Evolutionary conservation across 768 basidiomycete genomes (phyloP).

Genomic region (Rubroboletus satanas): DNA sequence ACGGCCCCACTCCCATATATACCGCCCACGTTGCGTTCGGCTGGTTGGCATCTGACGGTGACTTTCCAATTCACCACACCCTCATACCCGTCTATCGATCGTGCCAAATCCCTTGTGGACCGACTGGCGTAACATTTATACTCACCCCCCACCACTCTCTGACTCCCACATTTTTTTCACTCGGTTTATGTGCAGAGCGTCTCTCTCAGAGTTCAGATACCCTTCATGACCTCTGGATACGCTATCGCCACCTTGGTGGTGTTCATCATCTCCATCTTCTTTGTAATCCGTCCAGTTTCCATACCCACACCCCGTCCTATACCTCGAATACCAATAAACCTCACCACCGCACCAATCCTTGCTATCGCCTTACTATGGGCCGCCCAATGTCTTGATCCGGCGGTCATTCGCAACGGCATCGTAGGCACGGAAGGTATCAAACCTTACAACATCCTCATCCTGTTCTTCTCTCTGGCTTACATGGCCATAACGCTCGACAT

Average conservation of each 20-base stretch:
- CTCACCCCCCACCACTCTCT: neutral
- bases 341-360: conserved; percentile 52
- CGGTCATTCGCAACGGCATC: conserved; percentile 69
- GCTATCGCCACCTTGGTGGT: conserved; percentile 49
- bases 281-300: conserved; percentile 46
- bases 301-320: conserved; percentile 37
- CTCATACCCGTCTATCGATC: neutral
- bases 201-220: neutral
- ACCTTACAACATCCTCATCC: conserved; percentile 89
- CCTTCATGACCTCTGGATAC: conserved; percentile 41
- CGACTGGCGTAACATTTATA: neutral
- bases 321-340: conserved; percentile 40
- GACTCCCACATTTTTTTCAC: neutral
- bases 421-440: conserved; percentile 75
- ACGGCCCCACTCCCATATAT: neutral
- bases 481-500: conserved; percentile 89
- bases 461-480: conserved; percentile 91
- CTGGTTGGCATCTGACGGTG: neutral
- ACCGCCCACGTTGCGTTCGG: neutral
- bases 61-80: neutral
- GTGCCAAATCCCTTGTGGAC: neutral
- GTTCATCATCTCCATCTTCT: conserved; percentile 50
- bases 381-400: conserved; percentile 43
- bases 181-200: neutral
- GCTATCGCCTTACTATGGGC: conserved; percentile 54